Evolutionary conservation across 768 basidiomycete species (phyloP), one percentile per base, ranked within the genome.

Genomic region (Suillus americanus): DNA sequence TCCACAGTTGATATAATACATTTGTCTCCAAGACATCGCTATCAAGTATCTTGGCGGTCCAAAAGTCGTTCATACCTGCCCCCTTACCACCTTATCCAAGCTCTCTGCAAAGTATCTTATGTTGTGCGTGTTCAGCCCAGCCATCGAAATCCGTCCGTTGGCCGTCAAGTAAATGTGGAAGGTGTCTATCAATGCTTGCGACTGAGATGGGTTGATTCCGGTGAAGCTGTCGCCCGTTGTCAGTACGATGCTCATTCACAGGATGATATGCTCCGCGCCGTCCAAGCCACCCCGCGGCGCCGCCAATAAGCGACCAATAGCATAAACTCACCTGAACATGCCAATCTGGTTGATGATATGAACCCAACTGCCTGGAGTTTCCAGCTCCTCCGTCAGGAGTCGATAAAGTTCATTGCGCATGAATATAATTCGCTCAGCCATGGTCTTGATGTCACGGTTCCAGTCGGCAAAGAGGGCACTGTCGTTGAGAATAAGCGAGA

Each of bases 331-430:
- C 88, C 92, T 94, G 84, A 96, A 97, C 96, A 97, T 97, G 63
- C 96, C 97, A 77, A 99, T 99, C 82, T 99, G 97, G 61, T 87
- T 86, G 70, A 90, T 81, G 71, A 99, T 97, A 78, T 99, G 97
- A n/a, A 89, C 86, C 97, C 97, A 99, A 72, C 87, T 88, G 7
- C 95, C 94, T 4, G 95, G 95, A 59, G 92, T 94, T 71, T 90
- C 84, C 70, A 94, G 77, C 75, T 91, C 89, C 67, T 92, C 83
- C 23, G 85, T 90, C 35, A 57, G 23, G 30, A 57, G 23, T 62
- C 84, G 79, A 82, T 87, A 83, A 69, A 99, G 82, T 79, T 91
- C 85, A 66, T 86, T 79, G 48, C 97, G 87, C 96, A 98, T 98
- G 60, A 83, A 81, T 71, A 96, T 97, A 75, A 99, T 99, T 61